Evolutionary conservation across 2,329 filamentous ascomycete species (phyloP).

Genomic region (Xylaria sp.): DNA sequence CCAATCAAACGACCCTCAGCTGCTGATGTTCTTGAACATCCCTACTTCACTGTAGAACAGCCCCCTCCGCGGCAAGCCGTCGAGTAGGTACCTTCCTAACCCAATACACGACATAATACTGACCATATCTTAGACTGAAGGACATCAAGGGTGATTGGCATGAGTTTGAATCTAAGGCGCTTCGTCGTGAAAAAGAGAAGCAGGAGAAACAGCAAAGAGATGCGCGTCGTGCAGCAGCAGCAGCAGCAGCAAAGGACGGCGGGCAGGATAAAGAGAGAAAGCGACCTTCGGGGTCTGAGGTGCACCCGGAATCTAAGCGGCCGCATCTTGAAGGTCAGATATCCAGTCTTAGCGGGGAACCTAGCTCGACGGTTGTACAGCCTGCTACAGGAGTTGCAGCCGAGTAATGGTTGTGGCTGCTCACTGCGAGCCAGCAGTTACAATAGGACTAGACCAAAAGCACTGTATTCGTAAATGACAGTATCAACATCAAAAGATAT

Average conservation of each 20-base stretch:
- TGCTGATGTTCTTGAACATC: conserved; percentile 80
- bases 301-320: conserved; percentile 37
- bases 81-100: conserved; percentile 67
- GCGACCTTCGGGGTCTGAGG: conserved; percentile 33
- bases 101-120: conserved; percentile 30
- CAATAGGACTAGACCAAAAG: not conserved
- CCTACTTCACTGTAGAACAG: conserved; percentile 86
- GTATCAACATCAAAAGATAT: not conserved
- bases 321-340: conserved; percentile 38
- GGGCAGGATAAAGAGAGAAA: conserved; percentile 43
- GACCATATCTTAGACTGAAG: conserved; percentile 64
- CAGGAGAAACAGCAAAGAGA: conserved; percentile 68
- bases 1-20: conserved; percentile 83
- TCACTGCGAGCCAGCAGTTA: not conserved
- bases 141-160: conserved; percentile 94
- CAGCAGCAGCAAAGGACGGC: conserved; percentile 48
- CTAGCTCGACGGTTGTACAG: conserved; percentile 20
- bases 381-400: not conserved
- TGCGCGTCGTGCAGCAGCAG: conserved; percentile 50
- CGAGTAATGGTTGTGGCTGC: not conserved
- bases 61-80: conserved; percentile 77
- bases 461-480: conserved; percentile 4
- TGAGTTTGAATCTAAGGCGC: conserved; percentile 95
- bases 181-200: conserved; percentile 86
- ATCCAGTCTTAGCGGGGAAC: conserved; percentile 17